Evolutionary conservation across 1,139 yeast genomes (phyloP).

Genomic region (Taphrina flavorubra): DNA sequence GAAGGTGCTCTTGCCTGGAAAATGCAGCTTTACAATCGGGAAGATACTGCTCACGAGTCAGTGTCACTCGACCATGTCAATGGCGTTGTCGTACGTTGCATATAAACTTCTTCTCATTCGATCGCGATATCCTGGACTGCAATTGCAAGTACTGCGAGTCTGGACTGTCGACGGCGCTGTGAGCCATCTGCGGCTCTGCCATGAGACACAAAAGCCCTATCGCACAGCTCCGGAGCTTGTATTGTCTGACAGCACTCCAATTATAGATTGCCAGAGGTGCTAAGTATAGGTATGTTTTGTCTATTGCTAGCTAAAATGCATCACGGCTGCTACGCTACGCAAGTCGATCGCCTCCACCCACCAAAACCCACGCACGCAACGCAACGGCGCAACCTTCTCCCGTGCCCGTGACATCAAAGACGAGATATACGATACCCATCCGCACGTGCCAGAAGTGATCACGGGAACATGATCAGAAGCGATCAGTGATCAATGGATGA

Average conservation of each 20-base stretch:
- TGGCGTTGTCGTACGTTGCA: constrained; percentile 16
- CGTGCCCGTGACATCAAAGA: background rate
- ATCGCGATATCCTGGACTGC: constrained; percentile 15
- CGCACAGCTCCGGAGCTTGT: too few species aligned
- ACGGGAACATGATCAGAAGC: background rate
- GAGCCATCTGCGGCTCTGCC: constrained; percentile 19
- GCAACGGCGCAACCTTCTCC: background rate
- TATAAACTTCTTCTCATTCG: constrained; percentile 31
- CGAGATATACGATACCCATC: background rate
- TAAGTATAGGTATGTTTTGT: too few species aligned
- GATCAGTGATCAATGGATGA: background rate
- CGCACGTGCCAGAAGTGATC: background rate
- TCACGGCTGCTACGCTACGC: background rate
- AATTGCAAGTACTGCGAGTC: constrained; percentile 17
- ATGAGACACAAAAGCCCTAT: background rate
- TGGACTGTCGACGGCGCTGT: constrained; percentile 18
- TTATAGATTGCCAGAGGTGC: too few species aligned
- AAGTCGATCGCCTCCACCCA: constrained; percentile 7
- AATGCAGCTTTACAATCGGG: constrained; percentile 89
- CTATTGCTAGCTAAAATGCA: background rate
- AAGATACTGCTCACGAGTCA: constrained; percentile 38
- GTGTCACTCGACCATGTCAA: background rate
- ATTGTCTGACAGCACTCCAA: too few species aligned
- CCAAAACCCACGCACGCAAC: background rate
- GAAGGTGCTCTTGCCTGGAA: constrained; percentile 86